Percentiles rank a stretch among this genome's conserved stretches.
Evolutionary conservation across 306 rosid species (phyloP).

Genomic region (Inga leiocalycina): DNA sequence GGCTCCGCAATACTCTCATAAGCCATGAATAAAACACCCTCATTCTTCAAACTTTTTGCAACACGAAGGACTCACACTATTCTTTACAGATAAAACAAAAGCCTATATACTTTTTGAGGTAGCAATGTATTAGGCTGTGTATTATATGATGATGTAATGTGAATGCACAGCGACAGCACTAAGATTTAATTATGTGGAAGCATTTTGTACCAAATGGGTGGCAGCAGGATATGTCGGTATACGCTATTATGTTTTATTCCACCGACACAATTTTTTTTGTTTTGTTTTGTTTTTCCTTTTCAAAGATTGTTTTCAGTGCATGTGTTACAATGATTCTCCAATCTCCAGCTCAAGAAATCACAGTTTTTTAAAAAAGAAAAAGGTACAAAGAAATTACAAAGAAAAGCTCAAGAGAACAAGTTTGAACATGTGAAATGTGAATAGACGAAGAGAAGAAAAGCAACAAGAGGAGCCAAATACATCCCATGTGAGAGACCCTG

Average conservation of each 20-base stretch:
- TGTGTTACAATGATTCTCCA: slow-evolving; percentile 14
- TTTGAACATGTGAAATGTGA: neutral
- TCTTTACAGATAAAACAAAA: neutral
- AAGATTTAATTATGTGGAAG: neutral
- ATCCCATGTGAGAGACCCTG: slow-evolving; percentile 29
- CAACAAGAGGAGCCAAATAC: slow-evolving; percentile 25
- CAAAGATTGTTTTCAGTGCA: neutral
- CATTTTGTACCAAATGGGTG: too few species aligned
- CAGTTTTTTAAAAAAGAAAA: neutral
- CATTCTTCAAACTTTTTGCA: neutral
- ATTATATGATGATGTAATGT: neutral
- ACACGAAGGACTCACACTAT: neutral
- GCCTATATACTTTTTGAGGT: neutral
- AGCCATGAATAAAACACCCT: neutral
- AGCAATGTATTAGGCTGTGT: neutral
- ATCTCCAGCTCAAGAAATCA: neutral
- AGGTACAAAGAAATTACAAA: neutral
- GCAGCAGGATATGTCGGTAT: neutral
- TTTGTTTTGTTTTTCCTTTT: neutral
- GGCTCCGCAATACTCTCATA: neutral
- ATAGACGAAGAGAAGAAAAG: neutral
- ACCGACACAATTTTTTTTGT: slow-evolving; percentile 25
- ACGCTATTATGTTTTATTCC: neutral
- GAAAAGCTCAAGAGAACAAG: neutral
- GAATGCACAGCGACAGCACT: neutral